Base-by-base conservation (phyloP, 306 rosid genomes). In the Fragaria nilgerrensis region DNA sequence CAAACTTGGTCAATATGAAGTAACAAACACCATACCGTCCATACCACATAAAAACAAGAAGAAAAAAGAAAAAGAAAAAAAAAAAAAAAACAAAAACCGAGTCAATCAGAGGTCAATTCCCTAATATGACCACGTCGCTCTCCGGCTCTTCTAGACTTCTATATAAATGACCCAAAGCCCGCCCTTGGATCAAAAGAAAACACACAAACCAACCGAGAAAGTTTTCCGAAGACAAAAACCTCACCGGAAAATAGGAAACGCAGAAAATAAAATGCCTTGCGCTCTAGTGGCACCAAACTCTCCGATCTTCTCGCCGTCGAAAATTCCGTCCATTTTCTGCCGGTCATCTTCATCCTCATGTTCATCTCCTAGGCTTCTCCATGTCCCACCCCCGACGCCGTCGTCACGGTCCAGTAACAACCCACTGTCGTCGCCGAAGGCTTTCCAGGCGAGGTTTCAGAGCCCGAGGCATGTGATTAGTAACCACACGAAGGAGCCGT, bases 301-400 rank as follows among this genome's bases (percentile, higher is more conserved):
- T 64, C 81, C 89, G 16, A 73, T 83, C 9, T 85, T 85, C 43
- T 85, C 91, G 16, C 84, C 91, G 67, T 74, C 87, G 20, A 76
- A 81, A 44, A 64, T 68, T 16, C n/a, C 80, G 49, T 74, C 85
- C 41, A 68, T 70, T n/a, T 75, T 84, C 41, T 77, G 19, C 84
- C 65, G 84, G 15, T 74, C 87, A 25, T 50, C 80, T 16, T 64
- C 85, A n/a, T n/a, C n/a, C n/a, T n/a, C n/a, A n/a, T n/a, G n/a
- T 25, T 79, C 87, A 55, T 82, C 84, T 37, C 86, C 90, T 1
- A 59, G 83, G 7, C 52, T 79, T 10, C 73, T 79, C 19, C 81
- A 84, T 58, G 86, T 70, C 36, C 48, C 80, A 12, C 70, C 77
- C 4, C 68, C 78, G 5, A 73, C 80, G 25, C 70, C 80, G 9